Evolutionary conservation across 331 rosid genomes (phyloP).

Genomic region (Dryas integrifolia): DNA sequence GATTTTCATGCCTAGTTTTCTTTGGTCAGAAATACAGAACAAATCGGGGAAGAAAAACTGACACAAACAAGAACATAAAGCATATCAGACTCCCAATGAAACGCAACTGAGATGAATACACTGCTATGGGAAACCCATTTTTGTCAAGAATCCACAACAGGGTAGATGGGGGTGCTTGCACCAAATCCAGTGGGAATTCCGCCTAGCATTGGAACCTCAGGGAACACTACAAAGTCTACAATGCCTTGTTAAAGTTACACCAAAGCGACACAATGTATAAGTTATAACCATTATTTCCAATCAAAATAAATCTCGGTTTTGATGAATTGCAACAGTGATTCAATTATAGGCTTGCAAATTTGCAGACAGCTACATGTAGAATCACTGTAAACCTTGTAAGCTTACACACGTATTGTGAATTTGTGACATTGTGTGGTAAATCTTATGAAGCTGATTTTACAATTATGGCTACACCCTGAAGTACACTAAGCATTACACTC

Average conservation of each 20-base stretch:
- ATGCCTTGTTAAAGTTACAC: too few relatives aligned
- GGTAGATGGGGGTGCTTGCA: neutral
- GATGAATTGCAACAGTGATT: neutral
- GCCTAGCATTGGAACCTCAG: too few relatives aligned
- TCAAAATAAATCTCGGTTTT: too few relatives aligned
- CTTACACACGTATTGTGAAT: neutral
- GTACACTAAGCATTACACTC: too few relatives aligned
- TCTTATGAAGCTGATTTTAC: neutral
- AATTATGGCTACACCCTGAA: too few relatives aligned
- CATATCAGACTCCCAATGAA: neutral
- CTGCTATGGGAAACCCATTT: neutral
- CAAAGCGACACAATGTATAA: too few relatives aligned
- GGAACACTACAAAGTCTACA: too few relatives aligned
- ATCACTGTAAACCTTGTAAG: neutral
- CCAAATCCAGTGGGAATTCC: too few relatives aligned
- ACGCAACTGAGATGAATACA: neutral
- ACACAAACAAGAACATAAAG: neutral
- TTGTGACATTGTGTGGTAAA: constrained; percentile 2
- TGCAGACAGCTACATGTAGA: neutral
- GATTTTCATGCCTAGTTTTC: too few relatives aligned
- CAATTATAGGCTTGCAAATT: constrained; percentile 5
- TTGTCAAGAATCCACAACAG: neutral
- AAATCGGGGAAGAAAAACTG: neutral
- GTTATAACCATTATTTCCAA: too few relatives aligned
- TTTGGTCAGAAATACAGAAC: neutral